Conservation (phyloP, 129 eudicot genomes). For the Lactuca saligna region DNA sequence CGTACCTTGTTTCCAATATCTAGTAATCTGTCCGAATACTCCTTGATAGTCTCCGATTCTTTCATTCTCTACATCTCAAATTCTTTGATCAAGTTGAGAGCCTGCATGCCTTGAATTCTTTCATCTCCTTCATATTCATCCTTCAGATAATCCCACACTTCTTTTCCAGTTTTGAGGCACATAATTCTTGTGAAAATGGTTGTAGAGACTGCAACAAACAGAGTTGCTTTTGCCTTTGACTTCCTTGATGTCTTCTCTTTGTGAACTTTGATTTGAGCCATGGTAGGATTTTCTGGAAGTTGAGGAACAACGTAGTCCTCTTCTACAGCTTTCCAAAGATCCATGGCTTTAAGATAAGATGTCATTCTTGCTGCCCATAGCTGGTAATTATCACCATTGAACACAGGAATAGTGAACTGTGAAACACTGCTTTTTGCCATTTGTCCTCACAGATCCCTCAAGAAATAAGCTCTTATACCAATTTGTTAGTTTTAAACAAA, state of each 20-base stretch:
- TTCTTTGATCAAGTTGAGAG: neutral
- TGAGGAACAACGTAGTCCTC: conserved; percentile 6
- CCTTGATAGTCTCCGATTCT: neutral
- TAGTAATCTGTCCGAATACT: no score
- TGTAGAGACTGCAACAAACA: neutral
- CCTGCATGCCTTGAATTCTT: neutral
- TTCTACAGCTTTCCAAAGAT: conserved; percentile 24
- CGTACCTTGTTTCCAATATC: no score
- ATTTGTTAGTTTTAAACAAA: no score
- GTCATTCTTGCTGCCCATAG: conserved; percentile 12
- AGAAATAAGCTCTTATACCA: no score
- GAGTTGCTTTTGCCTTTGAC: conserved; percentile 7
- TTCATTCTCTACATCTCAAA: neutral
- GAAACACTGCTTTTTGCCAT: no score
- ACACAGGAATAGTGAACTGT: neutral
- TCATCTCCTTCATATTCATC: no score
- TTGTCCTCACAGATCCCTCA: no score
- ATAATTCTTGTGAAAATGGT: conserved; percentile 21
- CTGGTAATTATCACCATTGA: conserved; percentile 8
- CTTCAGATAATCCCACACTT: no score
- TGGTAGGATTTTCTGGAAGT: conserved; percentile 18
- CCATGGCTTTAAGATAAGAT: conserved; percentile 9
- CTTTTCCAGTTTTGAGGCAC: neutral
- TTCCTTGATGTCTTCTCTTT: conserved; percentile 15
- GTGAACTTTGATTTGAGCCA: conserved; percentile 18